A percentile compares a stretch with the other conserved stretches of the same genome.
Conservation (phyloP, 2,329 filamentous ascomycete genomes). For the Ascochyta viciae-villosae region DNA sequence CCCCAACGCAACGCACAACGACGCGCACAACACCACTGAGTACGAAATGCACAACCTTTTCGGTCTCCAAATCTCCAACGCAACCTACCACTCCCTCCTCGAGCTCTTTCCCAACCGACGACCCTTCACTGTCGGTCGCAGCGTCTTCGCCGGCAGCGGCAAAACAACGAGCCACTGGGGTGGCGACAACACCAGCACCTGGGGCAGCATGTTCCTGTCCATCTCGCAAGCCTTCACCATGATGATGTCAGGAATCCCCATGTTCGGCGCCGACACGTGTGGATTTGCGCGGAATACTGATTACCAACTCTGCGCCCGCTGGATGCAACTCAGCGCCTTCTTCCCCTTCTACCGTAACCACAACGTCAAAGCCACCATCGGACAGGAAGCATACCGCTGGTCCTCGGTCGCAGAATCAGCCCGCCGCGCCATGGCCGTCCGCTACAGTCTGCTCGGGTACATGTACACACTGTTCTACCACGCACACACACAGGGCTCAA, state of each 20-base stretch:
- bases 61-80: constrained; percentile 24
- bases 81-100: constrained; percentile 67
- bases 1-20: constrained; percentile 76
- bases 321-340: constrained; percentile 75
- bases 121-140: constrained; percentile 22
- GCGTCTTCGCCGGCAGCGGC: constrained; percentile 22
- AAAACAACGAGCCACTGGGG: constrained; percentile 62
- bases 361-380: constrained; percentile 64
- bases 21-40: constrained; percentile 63
- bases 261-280: constrained; percentile 69
- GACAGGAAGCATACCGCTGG: constrained; percentile 76
- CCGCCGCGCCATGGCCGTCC: constrained; percentile 68
- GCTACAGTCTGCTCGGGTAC: constrained; percentile 73
- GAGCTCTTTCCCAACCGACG: constrained; percentile 59
- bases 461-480: constrained; percentile 74
- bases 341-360: constrained; percentile 80
- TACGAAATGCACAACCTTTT: constrained; percentile 83
- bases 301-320: constrained; percentile 72
- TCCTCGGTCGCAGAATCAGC: constrained; percentile 66
- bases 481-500: constrained; percentile 69
- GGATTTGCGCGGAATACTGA: constrained; percentile 71
- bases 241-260: constrained; percentile 73
- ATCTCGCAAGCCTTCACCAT: constrained; percentile 79
- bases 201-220: constrained; percentile 73
- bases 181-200: constrained; percentile 70